Evolutionary conservation across 2,329 filamentous ascomycete species (phyloP), one percentile per base, ranked within the genome.

Genomic region (Aquanectria penicillioides): DNA sequence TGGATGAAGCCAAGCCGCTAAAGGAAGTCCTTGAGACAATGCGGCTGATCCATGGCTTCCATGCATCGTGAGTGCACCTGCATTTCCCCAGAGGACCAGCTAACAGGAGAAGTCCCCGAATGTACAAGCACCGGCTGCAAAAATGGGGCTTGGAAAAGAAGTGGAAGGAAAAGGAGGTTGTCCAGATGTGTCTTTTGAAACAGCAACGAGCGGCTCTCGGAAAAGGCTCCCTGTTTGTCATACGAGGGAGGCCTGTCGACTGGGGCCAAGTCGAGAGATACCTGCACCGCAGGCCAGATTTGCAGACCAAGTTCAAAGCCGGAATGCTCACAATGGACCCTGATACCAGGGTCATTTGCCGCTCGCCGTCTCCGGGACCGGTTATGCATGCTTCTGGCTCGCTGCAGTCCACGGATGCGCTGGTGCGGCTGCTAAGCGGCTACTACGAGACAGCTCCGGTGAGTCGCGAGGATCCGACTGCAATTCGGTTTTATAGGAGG

Each of bases 111-210:
- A 46, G 41, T 22, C 11, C 41, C 2, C 20, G 41, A 4, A 46
- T 46, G 41, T 46, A 46, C 10, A 46, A 46, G 26, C 28, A 46
- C 12, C 26, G 41, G 10, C 17, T 46, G 18, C 17, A 33, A 46
- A 46, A 33, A 33, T 46, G 41, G 41, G 26, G 41, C 10, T 46
- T 46, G 11, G 26, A 46, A n/a, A 46, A 46, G 28, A 46, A 46
- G 10, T 46, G 15, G 17, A 46, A 31, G 8, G 41, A 46, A 18
- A 46, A 31, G 17, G 41, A 46, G 23, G 41, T 46, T 8, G 23
- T 46, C 8, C 41, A 46, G 28, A 46, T 46, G 26, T 31, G 17
- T 33, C 41, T 46, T 11, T 18, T 46, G 3, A 46, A 46, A 22
- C 26, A 33, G 22, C 26, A 46, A 46, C 41, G 41, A 31, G 12